Evolutionary conservation across 1,284 basidiomycete genomes (phyloP).

Genomic region (Apiotrichum montevideense): DNA sequence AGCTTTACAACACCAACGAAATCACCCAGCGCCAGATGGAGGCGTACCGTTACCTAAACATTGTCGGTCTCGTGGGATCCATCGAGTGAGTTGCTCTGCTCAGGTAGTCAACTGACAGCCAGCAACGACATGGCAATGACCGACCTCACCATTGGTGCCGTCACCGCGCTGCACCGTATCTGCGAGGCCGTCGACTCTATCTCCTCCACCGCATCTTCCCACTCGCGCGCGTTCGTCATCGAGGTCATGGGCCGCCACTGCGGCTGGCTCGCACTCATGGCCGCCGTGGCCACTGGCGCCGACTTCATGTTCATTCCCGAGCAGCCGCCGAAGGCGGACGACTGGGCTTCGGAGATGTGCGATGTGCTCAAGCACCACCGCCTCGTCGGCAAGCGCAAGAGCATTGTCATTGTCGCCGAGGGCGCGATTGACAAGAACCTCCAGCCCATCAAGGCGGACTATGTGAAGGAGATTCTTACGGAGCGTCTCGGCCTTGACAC

Average conservation of each 20-base stretch:
- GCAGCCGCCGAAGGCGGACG: slow-evolving; percentile 65
- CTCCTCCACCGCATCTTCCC: slow-evolving; percentile 90
- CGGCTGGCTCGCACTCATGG: slow-evolving; percentile 92
- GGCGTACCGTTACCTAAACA: slow-evolving; percentile 76
- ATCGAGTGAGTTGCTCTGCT: slow-evolving; percentile 58
- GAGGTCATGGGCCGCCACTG: slow-evolving; percentile 99
- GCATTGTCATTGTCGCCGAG: slow-evolving; percentile 96
- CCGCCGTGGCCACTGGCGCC: slow-evolving; percentile 86
- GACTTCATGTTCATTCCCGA: slow-evolving; percentile 98
- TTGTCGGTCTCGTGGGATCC: slow-evolving; percentile 94
- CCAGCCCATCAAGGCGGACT: slow-evolving; percentile 81
- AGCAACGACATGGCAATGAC: slow-evolving; percentile 96
- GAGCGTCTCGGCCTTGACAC: slow-evolving; percentile 88
- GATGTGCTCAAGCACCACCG: slow-evolving; percentile 85
- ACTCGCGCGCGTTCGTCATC: slow-evolving; percentile 95
- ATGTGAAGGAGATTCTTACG: slow-evolving; percentile 82
- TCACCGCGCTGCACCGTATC: slow-evolving; percentile 90
- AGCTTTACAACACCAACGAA: slow-evolving; percentile 59
- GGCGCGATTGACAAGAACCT: slow-evolving; percentile 84
- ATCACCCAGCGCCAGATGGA: slow-evolving; percentile 70
- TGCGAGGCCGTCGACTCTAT: slow-evolving; percentile 98
- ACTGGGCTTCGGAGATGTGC: slow-evolving; percentile 93
- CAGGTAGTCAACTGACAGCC: not conserved
- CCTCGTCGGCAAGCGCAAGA: slow-evolving; percentile 88
- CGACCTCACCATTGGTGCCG: slow-evolving; percentile 92